These are phyloP conservation scores for Tuctoria greenei DNA, from an alignment of 176 grass and related monocot species.

Conservation along the genomic window DNA sequence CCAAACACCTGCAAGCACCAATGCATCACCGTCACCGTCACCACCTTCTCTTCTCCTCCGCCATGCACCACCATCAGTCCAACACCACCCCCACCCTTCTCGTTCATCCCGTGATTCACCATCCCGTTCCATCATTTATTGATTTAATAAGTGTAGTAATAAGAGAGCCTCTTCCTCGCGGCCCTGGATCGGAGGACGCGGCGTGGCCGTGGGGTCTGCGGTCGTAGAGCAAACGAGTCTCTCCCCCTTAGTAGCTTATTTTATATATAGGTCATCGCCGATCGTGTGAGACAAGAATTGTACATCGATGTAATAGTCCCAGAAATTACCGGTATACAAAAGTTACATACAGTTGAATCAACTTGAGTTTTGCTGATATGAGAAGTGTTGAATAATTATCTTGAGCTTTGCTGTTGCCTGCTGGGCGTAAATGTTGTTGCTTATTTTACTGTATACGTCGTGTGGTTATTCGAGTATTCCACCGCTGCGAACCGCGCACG, in stretches of 20 bases:
- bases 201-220: constrained; percentile 24
- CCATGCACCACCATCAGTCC: constrained; percentile 16
- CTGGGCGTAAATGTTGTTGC: constrained; percentile 16
- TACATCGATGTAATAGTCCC: constrained; percentile 62
- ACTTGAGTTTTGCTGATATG: constrained; percentile 28
- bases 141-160: constrained; percentile 59
- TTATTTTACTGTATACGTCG: constrained; percentile 12
- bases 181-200: constrained; percentile 41
- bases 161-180: constrained; percentile 40
- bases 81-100: constrained; percentile 19
- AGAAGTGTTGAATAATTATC: constrained; percentile 25
- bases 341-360: constrained; percentile 58
- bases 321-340: constrained; percentile 50
- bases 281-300: constrained; percentile 46
- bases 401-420: too few species aligned
- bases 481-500: not conserved
- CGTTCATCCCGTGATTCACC: constrained; percentile 43
- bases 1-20: constrained; percentile 24
- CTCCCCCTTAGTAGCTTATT: constrained; percentile 38
- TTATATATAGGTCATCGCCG: constrained; percentile 46
- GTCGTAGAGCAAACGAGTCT: constrained; percentile 31
- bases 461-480: not conserved
- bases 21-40: not conserved
- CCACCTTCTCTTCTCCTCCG: not conserved
- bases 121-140: constrained; percentile 63